A percentile compares a stretch with the other conserved stretches of the same genome.
phyloP scores from a whole-genome alignment of 805 yeast genomes.

The Cyberlindnera bimundalis region DNA sequence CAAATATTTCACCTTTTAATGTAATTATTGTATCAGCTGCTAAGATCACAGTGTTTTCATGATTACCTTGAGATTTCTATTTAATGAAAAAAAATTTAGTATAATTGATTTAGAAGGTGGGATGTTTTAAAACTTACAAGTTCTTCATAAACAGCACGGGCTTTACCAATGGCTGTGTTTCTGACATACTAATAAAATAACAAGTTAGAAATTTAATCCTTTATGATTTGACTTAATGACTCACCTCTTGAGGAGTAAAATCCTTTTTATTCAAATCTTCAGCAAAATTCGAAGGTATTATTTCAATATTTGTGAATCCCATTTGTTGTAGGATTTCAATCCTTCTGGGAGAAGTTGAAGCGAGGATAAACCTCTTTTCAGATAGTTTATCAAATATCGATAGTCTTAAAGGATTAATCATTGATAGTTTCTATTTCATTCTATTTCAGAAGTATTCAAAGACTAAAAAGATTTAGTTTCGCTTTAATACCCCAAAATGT shows the following conservation, averaged over 20 bases:
- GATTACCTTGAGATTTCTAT: constrained; percentile 8
- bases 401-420: constrained; percentile 28
- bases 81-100: constrained; percentile 4
- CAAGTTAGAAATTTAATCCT: constrained; percentile 4
- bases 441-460: background rate
- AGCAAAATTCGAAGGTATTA: constrained; percentile 65
- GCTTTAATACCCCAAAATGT: background rate
- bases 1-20: constrained; percentile 58
- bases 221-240: no score
- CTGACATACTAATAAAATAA: constrained; percentile 49
- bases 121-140: constrained; percentile 26
- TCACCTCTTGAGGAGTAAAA: constrained; percentile 42
- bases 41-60: constrained; percentile 33
- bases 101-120: no score
- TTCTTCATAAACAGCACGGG: constrained; percentile 52
- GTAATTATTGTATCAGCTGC: constrained; percentile 83
- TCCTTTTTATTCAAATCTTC: constrained; percentile 65
- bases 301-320: constrained; percentile 43
- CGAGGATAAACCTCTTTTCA: constrained; percentile 48
- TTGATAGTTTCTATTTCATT: constrained; percentile 7
- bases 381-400: constrained; percentile 29
- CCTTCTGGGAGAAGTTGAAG: constrained; percentile 84
- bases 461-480: no score
- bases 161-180: constrained; percentile 68
- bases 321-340: constrained; percentile 62